Evolutionary conservation across 208 protist species (phyloP), one percentile per base, ranked within the genome.

Genomic region (Wallacemonas sp.): DNA sequence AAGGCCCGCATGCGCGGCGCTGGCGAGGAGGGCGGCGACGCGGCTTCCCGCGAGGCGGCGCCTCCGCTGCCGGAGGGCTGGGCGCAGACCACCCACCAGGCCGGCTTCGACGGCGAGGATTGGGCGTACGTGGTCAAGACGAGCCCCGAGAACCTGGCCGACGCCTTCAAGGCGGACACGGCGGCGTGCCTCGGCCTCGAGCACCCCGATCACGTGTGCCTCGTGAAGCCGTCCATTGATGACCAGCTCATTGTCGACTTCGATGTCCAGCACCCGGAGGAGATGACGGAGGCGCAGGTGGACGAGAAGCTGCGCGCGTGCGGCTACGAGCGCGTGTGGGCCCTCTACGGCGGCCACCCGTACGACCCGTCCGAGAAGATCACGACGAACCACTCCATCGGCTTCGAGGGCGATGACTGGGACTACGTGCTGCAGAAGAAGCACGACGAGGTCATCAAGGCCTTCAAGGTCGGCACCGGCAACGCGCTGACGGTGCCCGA

Each of bases 351-450:
- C 52, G 50, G 68, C 46, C 76, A 78, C 55, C 70, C 66, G 25
- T 81, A 70, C 44, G 65, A 68, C 32, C 71, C 67, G 2, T 33
- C 69, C 1, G 65, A 78, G 67, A 49, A 61, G 18, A 38, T 65
- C 28, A 70, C 57, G 39, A 87, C 77, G 1, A 39, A 42, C 16
- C 81, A 82, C 41, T 70, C 75, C 41, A 67, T 84, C 36, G 67
- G 72, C 63, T 87, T 86, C 69, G 77, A 85, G 55, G 83, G 83
- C 10, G 76, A 81, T 25, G 75, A 82, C 62, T 88, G 82, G 82
- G 44, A 69, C 62, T 84, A 83, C 72, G 77, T 84, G 18, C n/a
- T 81, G 12, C 42, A 70, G 18, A 78, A 73, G 61, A 66, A 82
- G 54, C 61, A 55, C 7, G 48, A 67, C 42, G 67, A 74, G 70